Evolutionary conservation across 352 stramenopile species (phyloP).

Genomic region (Phytophthora tentaculata): DNA sequence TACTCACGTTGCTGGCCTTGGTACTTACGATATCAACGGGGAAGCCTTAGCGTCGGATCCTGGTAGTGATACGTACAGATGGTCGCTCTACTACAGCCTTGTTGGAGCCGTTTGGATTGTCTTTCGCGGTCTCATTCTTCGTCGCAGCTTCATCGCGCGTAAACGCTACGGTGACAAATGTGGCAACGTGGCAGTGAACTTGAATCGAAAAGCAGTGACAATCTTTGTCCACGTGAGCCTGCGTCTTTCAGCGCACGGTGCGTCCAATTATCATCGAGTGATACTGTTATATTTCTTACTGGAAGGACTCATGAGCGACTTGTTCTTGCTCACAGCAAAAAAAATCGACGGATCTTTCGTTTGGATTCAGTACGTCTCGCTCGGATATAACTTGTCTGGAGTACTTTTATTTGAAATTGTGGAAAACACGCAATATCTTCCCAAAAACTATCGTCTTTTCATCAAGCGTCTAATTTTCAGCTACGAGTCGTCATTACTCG

Average conservation of each 20-base stretch:
- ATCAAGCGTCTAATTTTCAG: background rate
- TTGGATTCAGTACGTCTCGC: slow-evolving; percentile 4
- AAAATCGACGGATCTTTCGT: slow-evolving; percentile 11
- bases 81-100: slow-evolving; percentile 8
- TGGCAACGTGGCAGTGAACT: background rate
- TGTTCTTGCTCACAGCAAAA: slow-evolving; percentile 10
- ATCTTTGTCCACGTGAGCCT: slow-evolving; percentile 13
- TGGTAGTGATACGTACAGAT: slow-evolving; percentile 9
- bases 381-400: slow-evolving; percentile 12
- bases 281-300: slow-evolving; percentile 10
- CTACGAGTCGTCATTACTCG: background rate
- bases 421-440: background rate
- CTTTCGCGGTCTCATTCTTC: slow-evolving; percentile 11
- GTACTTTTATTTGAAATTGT: slow-evolving; percentile 5
- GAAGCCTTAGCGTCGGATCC: slow-evolving; percentile 1
- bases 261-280: slow-evolving; percentile 12
- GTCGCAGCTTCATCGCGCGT: slow-evolving; percentile 7
- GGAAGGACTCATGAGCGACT: slow-evolving; percentile 17
- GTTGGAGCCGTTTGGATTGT: slow-evolving; percentile 8
- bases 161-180: slow-evolving; percentile 16
- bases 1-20: slow-evolving; percentile 3
- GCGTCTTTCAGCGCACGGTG: slow-evolving; percentile 6
- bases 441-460: background rate
- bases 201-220: slow-evolving; percentile 1
- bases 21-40: slow-evolving; percentile 16